These are phyloP conservation scores for Macaranga tanarius DNA, from an alignment of 441 rosid species.

Conservation along the genomic window DNA sequence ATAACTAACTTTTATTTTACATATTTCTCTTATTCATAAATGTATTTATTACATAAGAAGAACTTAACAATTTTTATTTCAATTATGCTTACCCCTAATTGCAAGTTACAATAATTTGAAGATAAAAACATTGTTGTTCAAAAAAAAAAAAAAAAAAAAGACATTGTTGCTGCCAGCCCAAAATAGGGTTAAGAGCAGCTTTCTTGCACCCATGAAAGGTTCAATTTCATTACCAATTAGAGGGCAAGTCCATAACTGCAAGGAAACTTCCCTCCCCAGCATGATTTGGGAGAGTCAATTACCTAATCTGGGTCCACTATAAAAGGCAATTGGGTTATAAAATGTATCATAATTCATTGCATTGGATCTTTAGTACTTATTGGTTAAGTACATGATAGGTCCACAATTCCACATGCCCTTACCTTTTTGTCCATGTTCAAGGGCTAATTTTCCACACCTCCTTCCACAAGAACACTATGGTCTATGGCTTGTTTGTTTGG, in stretches of 20 bases:
- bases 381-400: too few relatives aligned
- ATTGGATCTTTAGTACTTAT: too few relatives aligned
- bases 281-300: neutral
- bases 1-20: too few relatives aligned
- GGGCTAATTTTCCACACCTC: neutral
- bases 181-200: neutral
- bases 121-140: neutral
- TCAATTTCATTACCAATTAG: neutral
- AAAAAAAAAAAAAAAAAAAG: too few relatives aligned
- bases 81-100: too few relatives aligned
- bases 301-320: neutral
- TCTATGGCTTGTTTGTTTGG: neutral
- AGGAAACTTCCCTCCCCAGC: neutral
- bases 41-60: too few relatives aligned
- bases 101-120: too few relatives aligned
- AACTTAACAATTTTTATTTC: too few relatives aligned
- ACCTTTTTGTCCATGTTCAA: neutral
- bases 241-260: neutral
- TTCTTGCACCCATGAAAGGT: neutral
- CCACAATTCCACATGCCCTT: neutral
- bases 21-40: too few relatives aligned
- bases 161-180: neutral
- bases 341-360: neutral
- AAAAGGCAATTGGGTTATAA: neutral
- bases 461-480: neutral